Base-by-base conservation (phyloP, 1,139 yeast genomes). In the Suhomyces anneliseae region DNA sequence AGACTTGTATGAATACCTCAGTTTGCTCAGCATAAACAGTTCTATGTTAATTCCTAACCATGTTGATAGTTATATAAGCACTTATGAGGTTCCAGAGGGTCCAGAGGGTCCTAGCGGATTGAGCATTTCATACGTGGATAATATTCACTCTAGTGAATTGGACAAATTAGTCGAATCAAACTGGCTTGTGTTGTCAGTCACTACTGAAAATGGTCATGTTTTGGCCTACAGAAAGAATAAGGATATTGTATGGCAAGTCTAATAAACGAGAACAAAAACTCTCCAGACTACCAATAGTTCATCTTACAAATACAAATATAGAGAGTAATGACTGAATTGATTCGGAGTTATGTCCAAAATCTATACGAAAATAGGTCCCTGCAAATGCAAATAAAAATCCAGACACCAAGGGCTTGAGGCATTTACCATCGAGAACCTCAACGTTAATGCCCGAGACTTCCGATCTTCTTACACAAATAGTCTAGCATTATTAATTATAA, bases 1-100 rank as follows among this genome's bases (percentile, higher is more conserved):
- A 3, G 59, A 54, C 7, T 36, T 54, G 4, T 58, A 60, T 44
- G 67, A 62, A 44, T 62, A 55, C 44, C 50, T 62, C 29, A 46
- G 52, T 7, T 48, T 62, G 42, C 36, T 59, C 11, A 54, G 55
- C 14, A 32, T 58, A 19, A 55, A 60, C 33, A 57, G 62, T 27
- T 38, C 48, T 2, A 61, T 48, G 45, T 48, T 61, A 36, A 40
- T 50, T 8, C 46, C 49, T 3, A 47, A 45, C n/a, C 41, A 34
- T 6, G 36, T 50, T 7, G 54, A 60, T 33, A 36, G 48, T 0
- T 58, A 48, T 32, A 54, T 61, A 27, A 58, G 59, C 32, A 43
- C 52, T 2, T 59, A 56, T 44, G 43, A 41, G 27, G 34, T 41
- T 4, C 61, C 61, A 12, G 14, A 12, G 7, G 12, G 39, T 19